Evolutionary conservation across 2,329 filamentous ascomycete genomes (phyloP), one percentile per base, ranked within the genome.

Genomic region (Talaromyces sp.): DNA sequence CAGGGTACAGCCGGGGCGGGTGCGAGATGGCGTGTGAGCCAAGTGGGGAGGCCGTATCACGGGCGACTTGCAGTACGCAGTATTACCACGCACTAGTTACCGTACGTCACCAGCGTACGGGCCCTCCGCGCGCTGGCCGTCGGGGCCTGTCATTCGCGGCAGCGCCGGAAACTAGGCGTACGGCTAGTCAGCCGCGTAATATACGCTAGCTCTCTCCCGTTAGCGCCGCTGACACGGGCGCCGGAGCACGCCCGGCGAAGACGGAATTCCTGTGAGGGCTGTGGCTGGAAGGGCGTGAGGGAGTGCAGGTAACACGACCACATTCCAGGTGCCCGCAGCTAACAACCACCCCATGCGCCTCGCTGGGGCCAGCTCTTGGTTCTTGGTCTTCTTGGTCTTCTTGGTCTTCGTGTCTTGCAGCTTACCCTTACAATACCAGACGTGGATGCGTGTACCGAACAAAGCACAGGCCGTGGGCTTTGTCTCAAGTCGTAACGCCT

Each of bases 1-100:
- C 49, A 53, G 49, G 49, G 49, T 53, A 53, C 49, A 53, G 49
- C 49, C 49, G 49, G 49, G 49, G 49, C 49, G 49, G 49, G 49
- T 53, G 49, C 49, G 25, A 53, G 49, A 53, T 53, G 49, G 49
- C 49, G 49, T 53, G 49, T 30, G 49, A 47, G 49, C 49, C 49
- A 17, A 30, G 49, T 53, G 49, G 49, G 49, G 25, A 53, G 19
- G 9, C n/a, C 19, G 44, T 44, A 44, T 44, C 42, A 22, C 42
- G 17, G 17, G 13, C 33, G 33, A 15, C 33, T 25, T 11, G n/a
- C 13, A 15, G 36, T 42, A 42, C 36, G 13, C 19, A 7, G 44
- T 47, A 47, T 47, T 47, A 47, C 44, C 44, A 47, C 44, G 44
- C 44, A 47, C 44, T 15, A 11, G n/a, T 47, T 19, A 47, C 44